These are phyloP conservation scores for Rhododendron griersonianum DNA, from an alignment of 148 eudicot species.

Conservation along the genomic window DNA sequence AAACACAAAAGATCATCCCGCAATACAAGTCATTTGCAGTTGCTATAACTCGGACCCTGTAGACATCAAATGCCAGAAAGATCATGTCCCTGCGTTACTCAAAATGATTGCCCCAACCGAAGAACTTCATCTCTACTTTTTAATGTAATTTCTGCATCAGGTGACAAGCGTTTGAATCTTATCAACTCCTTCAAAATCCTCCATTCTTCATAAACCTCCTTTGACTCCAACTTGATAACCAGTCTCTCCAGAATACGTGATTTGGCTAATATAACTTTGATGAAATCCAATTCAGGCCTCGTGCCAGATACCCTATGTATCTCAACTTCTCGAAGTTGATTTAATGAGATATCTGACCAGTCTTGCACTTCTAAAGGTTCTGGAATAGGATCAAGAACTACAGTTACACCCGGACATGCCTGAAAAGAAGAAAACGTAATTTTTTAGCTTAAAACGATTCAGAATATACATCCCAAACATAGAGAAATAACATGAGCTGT, in stretches of 20 bases:
- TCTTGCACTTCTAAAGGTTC: neutral
- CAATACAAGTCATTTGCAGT: neutral
- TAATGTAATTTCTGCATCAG: no score
- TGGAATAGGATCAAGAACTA: neutral
- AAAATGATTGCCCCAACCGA: no score
- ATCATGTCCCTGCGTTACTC: no score
- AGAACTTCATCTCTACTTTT: no score
- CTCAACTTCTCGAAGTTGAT: neutral
- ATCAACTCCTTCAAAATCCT: no score
- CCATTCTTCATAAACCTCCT: neutral
- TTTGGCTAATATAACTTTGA: neutral
- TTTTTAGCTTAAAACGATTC: no score
- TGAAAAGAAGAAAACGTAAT: neutral
- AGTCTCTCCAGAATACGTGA: neutral
- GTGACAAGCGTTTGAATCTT: neutral
- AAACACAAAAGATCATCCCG: no score
- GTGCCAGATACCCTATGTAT: neutral
- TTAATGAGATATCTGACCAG: no score
- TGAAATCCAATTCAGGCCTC: neutral
- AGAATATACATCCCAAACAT: no score
- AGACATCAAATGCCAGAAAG: neutral
- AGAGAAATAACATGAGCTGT: neutral
- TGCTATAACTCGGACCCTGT: neutral
- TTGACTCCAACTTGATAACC: no score
- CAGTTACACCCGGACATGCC: neutral